These are phyloP conservation scores for Leptomonas seymouri DNA, from an alignment of 208 protist species.

Conservation along the genomic window DNA sequence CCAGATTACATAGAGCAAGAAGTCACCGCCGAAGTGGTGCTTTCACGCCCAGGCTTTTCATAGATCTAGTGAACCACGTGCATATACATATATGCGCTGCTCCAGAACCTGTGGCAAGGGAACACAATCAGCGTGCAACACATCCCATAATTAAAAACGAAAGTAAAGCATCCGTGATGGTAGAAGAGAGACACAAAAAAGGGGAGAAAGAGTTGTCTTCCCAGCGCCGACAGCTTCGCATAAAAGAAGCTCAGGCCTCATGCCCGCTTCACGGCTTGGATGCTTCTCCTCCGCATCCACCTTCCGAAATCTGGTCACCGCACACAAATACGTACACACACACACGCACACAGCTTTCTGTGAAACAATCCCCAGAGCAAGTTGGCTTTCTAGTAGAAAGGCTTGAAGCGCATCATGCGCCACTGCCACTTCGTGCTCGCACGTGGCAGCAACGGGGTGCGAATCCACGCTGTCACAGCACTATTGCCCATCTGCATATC, in stretches of 20 bases:
- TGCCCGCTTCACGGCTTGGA: neutral
- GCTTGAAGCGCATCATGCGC: conserved; percentile 67
- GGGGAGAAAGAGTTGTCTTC: too few relatives aligned
- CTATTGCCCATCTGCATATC: conserved; percentile 84
- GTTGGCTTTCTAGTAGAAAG: conserved; percentile 53
- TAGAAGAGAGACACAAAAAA: too few relatives aligned
- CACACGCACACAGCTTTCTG: neutral
- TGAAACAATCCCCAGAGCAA: neutral
- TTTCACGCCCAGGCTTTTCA: too few relatives aligned
- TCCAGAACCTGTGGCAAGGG: too few relatives aligned
- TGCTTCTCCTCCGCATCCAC: neutral
- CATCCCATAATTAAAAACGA: too few relatives aligned
- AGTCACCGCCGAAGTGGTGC: too few relatives aligned
- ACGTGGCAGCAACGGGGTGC: conserved; percentile 59
- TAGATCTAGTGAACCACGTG: too few relatives aligned
- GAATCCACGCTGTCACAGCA: conserved; percentile 76
- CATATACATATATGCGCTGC: too few relatives aligned
- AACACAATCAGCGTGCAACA: too few relatives aligned
- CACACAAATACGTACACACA: neutral
- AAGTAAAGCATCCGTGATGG: too few relatives aligned
- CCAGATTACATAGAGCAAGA: too few relatives aligned
- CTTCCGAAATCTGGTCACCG: neutral
- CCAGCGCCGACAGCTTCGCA: too few relatives aligned
- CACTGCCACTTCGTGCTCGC: conserved; percentile 41
- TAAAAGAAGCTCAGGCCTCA: neutral